phyloP scores from a whole-genome alignment of 352 stramenopile genomes.

The Ophiocytium majus region DNA sequence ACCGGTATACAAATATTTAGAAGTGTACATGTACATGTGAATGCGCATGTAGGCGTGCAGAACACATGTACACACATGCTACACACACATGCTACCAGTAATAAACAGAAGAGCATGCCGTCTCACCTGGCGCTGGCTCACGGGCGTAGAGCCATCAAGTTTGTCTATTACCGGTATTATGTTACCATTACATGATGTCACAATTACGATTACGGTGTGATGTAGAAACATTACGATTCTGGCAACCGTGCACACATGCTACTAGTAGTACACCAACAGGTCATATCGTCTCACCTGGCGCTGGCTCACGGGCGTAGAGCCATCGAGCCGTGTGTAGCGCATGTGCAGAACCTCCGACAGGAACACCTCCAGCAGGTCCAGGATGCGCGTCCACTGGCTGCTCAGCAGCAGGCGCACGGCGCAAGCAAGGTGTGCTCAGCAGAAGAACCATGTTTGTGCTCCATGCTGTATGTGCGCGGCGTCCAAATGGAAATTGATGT shows the following conservation, averaged over 20 bases:
- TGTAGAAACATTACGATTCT: constrained; percentile 56
- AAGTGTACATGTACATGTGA: too few species aligned
- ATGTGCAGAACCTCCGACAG: constrained; percentile 70
- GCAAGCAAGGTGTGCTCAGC: too few species aligned
- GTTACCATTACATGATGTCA: not conserved
- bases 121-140: constrained; percentile 81
- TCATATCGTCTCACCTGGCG: constrained; percentile 67
- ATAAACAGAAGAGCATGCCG: not conserved
- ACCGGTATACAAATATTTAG: not conserved
- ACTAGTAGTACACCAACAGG: constrained; percentile 37
- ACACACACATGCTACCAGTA: constrained; percentile 66
- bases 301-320: constrained; percentile 85
- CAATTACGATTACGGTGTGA: too few species aligned
- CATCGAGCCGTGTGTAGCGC: constrained; percentile 92
- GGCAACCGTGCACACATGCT: too few species aligned
- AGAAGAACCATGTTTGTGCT: too few species aligned
- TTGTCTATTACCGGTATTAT: too few species aligned
- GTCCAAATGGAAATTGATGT: too few species aligned
- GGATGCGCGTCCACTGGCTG: constrained; percentile 67
- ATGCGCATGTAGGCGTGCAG: too few species aligned
- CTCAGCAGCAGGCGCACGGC: too few species aligned
- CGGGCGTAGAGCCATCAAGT: constrained; percentile 92
- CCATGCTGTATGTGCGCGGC: too few species aligned
- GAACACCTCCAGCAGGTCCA: constrained; percentile 77
- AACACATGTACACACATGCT: too few species aligned